These are phyloP conservation scores for Phytophthora pinifolia DNA, from an alignment of 352 stramenopile genomes.

Conservation along the genomic window DNA sequence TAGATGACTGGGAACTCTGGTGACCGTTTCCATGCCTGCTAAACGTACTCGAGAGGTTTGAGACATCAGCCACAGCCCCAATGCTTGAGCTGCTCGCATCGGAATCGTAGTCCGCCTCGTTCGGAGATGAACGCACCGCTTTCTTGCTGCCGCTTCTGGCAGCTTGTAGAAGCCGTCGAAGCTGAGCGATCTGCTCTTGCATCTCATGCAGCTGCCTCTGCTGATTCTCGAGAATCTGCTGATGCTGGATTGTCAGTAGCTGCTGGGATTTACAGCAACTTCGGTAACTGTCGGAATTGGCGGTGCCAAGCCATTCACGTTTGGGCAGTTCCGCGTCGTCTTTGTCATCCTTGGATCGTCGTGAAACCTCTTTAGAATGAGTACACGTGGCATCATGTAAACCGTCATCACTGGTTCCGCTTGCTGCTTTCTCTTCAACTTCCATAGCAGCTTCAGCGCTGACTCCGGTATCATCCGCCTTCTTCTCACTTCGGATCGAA, in stretches of 20 bases:
- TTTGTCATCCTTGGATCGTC: slow-evolving; percentile 10
- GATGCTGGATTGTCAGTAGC: slow-evolving; percentile 68
- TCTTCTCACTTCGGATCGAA: slow-evolving; percentile 3
- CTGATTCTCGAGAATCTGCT: slow-evolving; percentile 79
- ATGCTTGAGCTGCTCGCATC: slow-evolving; percentile 30
- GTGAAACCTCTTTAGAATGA: neutral
- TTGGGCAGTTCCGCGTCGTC: neutral
- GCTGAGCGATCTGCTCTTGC: slow-evolving; percentile 66
- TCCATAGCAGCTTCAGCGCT: neutral
- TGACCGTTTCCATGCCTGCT: slow-evolving; percentile 20
- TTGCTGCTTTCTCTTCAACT: slow-evolving; percentile 7
- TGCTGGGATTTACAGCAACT: slow-evolving; percentile 70
- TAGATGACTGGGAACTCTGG: slow-evolving; percentile 24
- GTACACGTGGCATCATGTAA: slow-evolving; percentile 6
- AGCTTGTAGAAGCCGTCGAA: slow-evolving; percentile 44
- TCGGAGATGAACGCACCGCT: slow-evolving; percentile 1
- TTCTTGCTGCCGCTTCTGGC: slow-evolving; percentile 31
- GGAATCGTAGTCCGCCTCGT: slow-evolving; percentile 24
- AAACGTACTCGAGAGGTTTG: slow-evolving; percentile 25
- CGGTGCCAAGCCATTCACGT: slow-evolving; percentile 13
- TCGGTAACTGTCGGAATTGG: slow-evolving; percentile 21
- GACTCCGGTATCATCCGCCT: neutral
- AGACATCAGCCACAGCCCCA: slow-evolving; percentile 26
- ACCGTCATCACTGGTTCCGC: neutral
- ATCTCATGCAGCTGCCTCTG: slow-evolving; percentile 70